Evolutionary conservation across 2,329 filamentous ascomycete genomes (phyloP).

Genomic region (Fusarium incarnatum): DNA sequence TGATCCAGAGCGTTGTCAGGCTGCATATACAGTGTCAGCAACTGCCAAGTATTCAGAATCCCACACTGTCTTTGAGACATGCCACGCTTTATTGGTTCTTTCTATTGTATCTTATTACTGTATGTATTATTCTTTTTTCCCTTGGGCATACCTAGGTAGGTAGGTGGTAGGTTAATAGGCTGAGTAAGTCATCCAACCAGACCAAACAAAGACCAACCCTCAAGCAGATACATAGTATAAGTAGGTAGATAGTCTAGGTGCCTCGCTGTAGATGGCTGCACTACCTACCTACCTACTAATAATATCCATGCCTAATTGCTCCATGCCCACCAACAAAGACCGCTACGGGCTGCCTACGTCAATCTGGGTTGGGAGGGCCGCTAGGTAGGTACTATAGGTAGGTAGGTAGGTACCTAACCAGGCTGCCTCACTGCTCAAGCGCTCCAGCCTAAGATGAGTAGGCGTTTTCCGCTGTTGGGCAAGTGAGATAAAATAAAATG

Average conservation of each 20-base stretch:
- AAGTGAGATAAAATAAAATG: not conserved
- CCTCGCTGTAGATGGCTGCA: too few species aligned
- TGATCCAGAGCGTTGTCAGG: conserved; percentile 11
- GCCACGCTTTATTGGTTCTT: conserved; percentile 12
- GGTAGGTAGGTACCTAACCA: not conserved
- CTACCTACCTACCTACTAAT: too few species aligned
- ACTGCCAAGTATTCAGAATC: not conserved
- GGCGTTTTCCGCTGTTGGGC: not conserved
- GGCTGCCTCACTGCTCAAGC: not conserved
- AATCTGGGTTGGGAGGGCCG: not conserved
- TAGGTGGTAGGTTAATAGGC: not conserved
- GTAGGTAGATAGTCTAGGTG: too few species aligned
- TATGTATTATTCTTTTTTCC: not conserved
- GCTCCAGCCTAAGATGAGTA: not conserved
- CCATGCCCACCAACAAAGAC: conserved; percentile 25
- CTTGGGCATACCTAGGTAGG: not conserved
- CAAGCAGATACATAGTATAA: too few species aligned
- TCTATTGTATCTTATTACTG: not conserved
- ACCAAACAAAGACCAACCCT: conserved; percentile 5
- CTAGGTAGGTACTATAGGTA: too few species aligned
- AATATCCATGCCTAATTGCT: conserved; percentile 12
- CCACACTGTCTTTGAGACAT: conserved; percentile 17
- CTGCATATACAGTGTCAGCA: conserved; percentile 26
- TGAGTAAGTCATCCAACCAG: conserved; percentile 6
- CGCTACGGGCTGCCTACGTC: conserved; percentile 2